A percentile compares a stretch with the other conserved stretches of the same genome.
phyloP scores from a whole-genome alignment of 345 rosid genomes.

The Eutrema heterophyllum region DNA sequence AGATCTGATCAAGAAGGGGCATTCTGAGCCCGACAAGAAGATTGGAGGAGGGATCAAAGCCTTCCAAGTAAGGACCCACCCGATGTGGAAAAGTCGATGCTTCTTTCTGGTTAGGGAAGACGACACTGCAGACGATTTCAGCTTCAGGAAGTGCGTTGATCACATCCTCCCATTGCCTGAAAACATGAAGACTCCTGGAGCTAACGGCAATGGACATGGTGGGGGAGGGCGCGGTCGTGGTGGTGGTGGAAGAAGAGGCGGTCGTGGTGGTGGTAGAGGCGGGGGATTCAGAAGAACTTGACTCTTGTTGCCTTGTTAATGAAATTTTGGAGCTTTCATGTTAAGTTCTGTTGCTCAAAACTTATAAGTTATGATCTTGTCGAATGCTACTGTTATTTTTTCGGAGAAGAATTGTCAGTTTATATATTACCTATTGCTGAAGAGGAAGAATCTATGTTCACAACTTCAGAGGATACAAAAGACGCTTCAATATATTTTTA shows the following conservation, averaged over 20 bases:
- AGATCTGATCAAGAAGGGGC: conserved; percentile 83
- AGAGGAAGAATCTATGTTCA: no score
- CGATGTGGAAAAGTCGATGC: conserved; percentile 68
- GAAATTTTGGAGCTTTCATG: conserved; percentile 5
- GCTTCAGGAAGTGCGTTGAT: no score
- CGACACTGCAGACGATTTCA: conserved; percentile 71
- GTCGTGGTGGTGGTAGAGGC: conserved; percentile 45
- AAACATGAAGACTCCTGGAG: conserved; percentile 56
- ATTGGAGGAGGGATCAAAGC: conserved; percentile 67
- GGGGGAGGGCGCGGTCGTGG: conserved; percentile 38
- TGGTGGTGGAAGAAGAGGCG: no score
- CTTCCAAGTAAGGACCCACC: conserved; percentile 73
- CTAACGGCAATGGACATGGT: conserved; percentile 37
- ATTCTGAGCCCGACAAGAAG: conserved; percentile 69
- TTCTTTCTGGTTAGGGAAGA: conserved; percentile 83
- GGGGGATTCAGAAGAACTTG: conserved; percentile 36
- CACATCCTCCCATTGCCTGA: conserved; percentile 83
- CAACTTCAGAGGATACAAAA: no score
- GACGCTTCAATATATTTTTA: no score
- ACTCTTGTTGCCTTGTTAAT: neutral
- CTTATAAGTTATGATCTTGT: neutral
- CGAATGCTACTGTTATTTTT: no score
- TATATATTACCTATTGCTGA: no score
- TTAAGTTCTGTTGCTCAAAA: neutral
- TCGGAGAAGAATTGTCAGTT: no score